These are phyloP conservation scores for Suillus fuscotomentosus DNA, from an alignment of 768 basidiomycete species.

Conservation along the genomic window DNA sequence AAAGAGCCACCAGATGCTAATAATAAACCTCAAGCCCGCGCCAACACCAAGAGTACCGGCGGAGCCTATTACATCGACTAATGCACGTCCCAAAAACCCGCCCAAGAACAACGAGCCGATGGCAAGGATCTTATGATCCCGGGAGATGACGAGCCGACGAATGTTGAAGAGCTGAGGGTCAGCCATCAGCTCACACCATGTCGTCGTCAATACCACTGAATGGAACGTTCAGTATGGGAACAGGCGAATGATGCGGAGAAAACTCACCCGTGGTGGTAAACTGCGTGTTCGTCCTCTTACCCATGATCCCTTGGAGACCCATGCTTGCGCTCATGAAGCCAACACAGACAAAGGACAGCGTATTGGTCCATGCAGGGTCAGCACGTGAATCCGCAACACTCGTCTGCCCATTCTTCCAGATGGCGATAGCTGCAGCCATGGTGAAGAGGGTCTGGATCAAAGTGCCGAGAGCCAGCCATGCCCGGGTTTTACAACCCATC, in stretches of 20 bases:
- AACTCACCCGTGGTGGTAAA: slow-evolving; percentile 70
- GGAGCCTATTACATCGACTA: slow-evolving; percentile 54
- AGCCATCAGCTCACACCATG: slow-evolving; percentile 82
- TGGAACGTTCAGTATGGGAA: background rate
- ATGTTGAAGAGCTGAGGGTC: slow-evolving; percentile 69
- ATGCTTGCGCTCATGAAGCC: slow-evolving; percentile 78
- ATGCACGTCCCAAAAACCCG: slow-evolving; percentile 60
- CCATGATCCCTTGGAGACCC: slow-evolving; percentile 80
- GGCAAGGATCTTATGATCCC: slow-evolving; percentile 69
- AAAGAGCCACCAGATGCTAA: slow-evolving; percentile 62
- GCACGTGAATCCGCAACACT: slow-evolving; percentile 52
- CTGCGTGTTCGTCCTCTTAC: slow-evolving; percentile 72
- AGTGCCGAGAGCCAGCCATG: slow-evolving; percentile 70
- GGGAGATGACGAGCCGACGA: slow-evolving; percentile 47
- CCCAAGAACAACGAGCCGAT: slow-evolving; percentile 65
- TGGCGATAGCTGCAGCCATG: slow-evolving; percentile 64
- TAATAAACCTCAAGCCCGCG: slow-evolving; percentile 58
- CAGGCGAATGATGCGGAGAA: background rate
- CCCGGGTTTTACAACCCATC: slow-evolving; percentile 63
- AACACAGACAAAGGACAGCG: slow-evolving; percentile 61
- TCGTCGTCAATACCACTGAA: slow-evolving; percentile 75
- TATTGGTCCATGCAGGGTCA: slow-evolving; percentile 66
- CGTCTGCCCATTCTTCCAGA: slow-evolving; percentile 64
- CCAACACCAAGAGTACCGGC: slow-evolving; percentile 61
- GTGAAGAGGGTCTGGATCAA: slow-evolving; percentile 71